Base-by-base conservation (phyloP, 2,329 filamentous ascomycete species). In the Byssothecium circinans region DNA sequence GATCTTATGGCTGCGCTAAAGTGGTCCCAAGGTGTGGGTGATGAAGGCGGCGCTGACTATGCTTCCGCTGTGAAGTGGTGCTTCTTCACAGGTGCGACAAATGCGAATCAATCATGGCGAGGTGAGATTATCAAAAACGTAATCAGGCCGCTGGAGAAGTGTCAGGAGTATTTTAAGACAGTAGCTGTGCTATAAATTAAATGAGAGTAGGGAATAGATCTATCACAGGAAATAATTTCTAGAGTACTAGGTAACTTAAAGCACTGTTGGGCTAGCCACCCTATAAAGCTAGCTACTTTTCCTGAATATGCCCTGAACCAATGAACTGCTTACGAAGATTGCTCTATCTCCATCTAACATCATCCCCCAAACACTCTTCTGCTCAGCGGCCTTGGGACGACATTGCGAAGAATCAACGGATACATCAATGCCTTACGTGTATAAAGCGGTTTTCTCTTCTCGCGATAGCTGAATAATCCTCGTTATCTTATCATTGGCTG, bases 41-140 rank as follows among this genome's bases (percentile, higher is more conserved):
- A 42, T 14, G 55, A 60, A 43, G 55, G 40, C 6, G 57, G 57
- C 6, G 49, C 46, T 8, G 53, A 58, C 34, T 60, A 60, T 38
- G 51, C 49, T 22, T 11, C 41, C 10, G 58, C 58, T 29, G 56
- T 61, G 11, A 49, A 50, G 29, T 61, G 58, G 58, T 61, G 58
- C n/a, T n/a, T n/a, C 36, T 56, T 61, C 36, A 51, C 35, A 11
- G 45, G 47, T 5, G 41, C 29, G 2, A 32, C 8, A 18, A 43
- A 49, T 19, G 18, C 27, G 20, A 41, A 40, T 19, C 33, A 53
- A 12, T 40, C 11, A 8, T 58, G 58, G 58, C 27, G 50, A 34
- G 34, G 23, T 2, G 53, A 56, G 18, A 41, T 61, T 10, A 49
- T 61, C 18, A 50, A 49, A 23, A 54, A 58, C 19, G 54, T 61